Conservation (phyloP, 805 yeast genomes). For the Kuraishia cidri region DNA sequence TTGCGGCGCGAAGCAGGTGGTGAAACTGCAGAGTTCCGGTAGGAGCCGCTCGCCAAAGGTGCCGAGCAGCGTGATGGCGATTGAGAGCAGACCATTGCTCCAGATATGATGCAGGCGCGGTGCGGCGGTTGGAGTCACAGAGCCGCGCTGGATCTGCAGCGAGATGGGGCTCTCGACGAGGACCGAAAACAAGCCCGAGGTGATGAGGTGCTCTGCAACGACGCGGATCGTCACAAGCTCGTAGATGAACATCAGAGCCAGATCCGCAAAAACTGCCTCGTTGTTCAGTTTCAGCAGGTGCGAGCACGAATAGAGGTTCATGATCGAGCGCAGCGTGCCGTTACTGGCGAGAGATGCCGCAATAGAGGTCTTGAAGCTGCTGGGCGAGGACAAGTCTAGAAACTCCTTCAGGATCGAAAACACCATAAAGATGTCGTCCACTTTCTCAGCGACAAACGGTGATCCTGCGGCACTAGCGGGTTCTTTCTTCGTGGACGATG, state of each 20-base stretch:
- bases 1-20: conserved; percentile 57
- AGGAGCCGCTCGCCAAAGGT: conserved; percentile 55
- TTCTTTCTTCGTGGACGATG: conserved; percentile 25
- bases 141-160: conserved; percentile 55
- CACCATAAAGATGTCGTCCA: conserved; percentile 58
- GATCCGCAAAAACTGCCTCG: conserved; percentile 65
- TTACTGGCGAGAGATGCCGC: conserved; percentile 43
- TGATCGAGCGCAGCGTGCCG: conserved; percentile 53
- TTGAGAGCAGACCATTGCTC: conserved; percentile 76
- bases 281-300: conserved; percentile 50
- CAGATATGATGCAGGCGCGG: conserved; percentile 68
- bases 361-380: conserved; percentile 36
- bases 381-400: conserved; percentile 36
- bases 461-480: conserved; percentile 23
- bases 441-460: conserved; percentile 31
- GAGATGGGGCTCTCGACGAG: conserved; percentile 73
- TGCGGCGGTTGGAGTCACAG: conserved; percentile 37
- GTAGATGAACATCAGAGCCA: conserved; percentile 57
- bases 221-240: conserved; percentile 54
- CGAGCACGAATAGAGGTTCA: conserved; percentile 61
- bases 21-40: conserved; percentile 58
- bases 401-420: conserved; percentile 57
- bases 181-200: conserved; percentile 56
- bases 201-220: conserved; percentile 59
- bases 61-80: conserved; percentile 49